These are phyloP conservation scores for Debaryomycetaceae sp. DNA, from an alignment of 1,139 yeast genomes.

Conservation along the genomic window DNA sequence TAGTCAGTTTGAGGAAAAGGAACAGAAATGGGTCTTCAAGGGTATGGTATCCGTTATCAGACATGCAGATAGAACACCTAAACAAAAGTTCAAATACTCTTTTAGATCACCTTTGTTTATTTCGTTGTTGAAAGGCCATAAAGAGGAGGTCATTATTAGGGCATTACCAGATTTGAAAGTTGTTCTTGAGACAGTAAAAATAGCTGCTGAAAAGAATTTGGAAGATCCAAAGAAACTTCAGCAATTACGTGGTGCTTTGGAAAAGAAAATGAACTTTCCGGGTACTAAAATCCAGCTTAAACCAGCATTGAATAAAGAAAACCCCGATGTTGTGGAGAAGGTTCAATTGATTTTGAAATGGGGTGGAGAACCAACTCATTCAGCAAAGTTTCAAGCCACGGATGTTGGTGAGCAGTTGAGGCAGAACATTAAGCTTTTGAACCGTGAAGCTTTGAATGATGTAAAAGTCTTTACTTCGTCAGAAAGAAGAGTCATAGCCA, in stretches of 20 bases:
- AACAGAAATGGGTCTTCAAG: constrained; percentile 95
- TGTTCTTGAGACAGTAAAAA: constrained; percentile 78
- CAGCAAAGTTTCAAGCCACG: constrained; percentile 90
- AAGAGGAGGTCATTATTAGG: constrained; percentile 92
- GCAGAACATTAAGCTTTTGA: constrained; percentile 83
- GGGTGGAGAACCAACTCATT: constrained; percentile 99
- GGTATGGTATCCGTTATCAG: constrained; percentile 90
- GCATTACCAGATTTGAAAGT: constrained; percentile 83
- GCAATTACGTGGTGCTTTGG: constrained; percentile 78
- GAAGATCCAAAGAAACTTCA: constrained; percentile 78
- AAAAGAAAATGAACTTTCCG: constrained; percentile 84
- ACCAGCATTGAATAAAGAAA: constrained; percentile 69
- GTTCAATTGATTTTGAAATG: constrained; percentile 94
- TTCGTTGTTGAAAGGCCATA: constrained; percentile 86
- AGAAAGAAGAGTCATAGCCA: constrained; percentile 89
- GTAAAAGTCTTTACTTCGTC: constrained; percentile 88
- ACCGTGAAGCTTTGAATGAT: constrained; percentile 78
- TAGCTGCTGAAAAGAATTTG: constrained; percentile 72
- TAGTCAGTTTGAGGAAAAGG: constrained; percentile 65
- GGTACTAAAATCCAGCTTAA: constrained; percentile 97
- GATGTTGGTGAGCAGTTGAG: constrained; percentile 96
- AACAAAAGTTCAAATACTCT: constrained; percentile 94
- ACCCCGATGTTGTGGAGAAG: constrained; percentile 73
- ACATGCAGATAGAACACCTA: constrained; percentile 99
- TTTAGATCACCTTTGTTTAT: constrained; percentile 86